Evolutionary conservation across 495 filamentous ascomycete genomes (phyloP).

Genomic region (Talaromyces adpressus): DNA sequence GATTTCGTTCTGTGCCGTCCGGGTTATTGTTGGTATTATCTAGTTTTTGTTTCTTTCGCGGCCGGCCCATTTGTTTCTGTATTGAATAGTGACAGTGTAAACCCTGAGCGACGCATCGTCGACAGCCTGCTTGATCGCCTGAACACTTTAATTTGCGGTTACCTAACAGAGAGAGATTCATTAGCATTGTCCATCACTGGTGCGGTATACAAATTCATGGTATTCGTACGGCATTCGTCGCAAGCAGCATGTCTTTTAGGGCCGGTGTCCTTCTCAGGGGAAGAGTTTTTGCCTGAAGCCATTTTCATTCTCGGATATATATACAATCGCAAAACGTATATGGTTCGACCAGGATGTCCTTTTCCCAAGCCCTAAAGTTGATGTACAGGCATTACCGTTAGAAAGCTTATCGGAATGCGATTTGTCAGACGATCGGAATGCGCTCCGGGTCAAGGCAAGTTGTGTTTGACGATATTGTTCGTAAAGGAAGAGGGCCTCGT

Average conservation of each 20-base stretch:
- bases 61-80: constrained; percentile 43
- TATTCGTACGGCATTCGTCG: constrained; percentile 14
- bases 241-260: constrained; percentile 13
- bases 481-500: neutral
- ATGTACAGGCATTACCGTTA: neutral
- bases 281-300: neutral
- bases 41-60: constrained; percentile 35
- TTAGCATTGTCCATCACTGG: neutral
- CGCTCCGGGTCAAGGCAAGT: neutral
- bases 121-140: constrained; percentile 33
- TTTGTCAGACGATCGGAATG: neutral
- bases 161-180: constrained; percentile 17
- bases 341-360: neutral
- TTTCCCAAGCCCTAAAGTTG: neutral
- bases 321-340: neutral
- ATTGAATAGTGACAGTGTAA: constrained; percentile 37
- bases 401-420: neutral
- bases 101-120: constrained; percentile 34
- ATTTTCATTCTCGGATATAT: constrained; percentile 2
- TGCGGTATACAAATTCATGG: neutral
- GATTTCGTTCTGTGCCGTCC: neutral
- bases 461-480: neutral
- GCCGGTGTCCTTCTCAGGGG: neutral
- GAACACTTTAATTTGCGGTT: constrained; percentile 45
- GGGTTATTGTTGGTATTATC: constrained; percentile 12